Conservation (phyloP, 2,329 filamentous ascomycete species). For the Fusarium tanahbumbuense region DNA sequence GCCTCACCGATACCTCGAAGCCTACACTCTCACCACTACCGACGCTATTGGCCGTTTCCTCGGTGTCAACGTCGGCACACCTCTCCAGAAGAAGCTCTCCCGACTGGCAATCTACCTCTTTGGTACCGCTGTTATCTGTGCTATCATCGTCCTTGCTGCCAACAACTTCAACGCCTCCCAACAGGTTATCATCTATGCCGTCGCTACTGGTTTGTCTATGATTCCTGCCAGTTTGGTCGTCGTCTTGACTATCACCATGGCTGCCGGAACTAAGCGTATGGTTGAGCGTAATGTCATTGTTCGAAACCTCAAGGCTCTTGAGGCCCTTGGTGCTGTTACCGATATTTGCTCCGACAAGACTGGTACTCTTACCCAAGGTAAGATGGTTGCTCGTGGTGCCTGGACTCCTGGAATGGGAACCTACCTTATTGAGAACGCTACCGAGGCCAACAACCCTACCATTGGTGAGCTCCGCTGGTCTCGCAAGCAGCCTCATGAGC, state of each 20-base stretch:
- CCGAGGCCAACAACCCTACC: slow-evolving; percentile 68
- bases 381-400: slow-evolving; percentile 71
- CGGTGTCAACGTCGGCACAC: slow-evolving; percentile 76
- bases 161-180: slow-evolving; percentile 66
- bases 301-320: slow-evolving; percentile 62
- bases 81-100: slow-evolving; percentile 75
- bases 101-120: slow-evolving; percentile 75
- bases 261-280: slow-evolving; percentile 65
- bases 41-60: slow-evolving; percentile 73
- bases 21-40: slow-evolving; percentile 61
- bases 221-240: slow-evolving; percentile 62
- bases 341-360: slow-evolving; percentile 67
- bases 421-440: slow-evolving; percentile 66
- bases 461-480: slow-evolving; percentile 60
- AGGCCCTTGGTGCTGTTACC: slow-evolving; percentile 72
- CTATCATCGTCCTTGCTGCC: slow-evolving; percentile 75
- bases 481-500: slow-evolving; percentile 51
- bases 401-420: slow-evolving; percentile 70
- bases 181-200: slow-evolving; percentile 70
- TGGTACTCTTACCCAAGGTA: slow-evolving; percentile 71
- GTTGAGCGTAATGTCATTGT: slow-evolving; percentile 65
- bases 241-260: slow-evolving; percentile 71
- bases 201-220: slow-evolving; percentile 61
- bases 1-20: slow-evolving; percentile 63
- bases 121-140: slow-evolving; percentile 73